Evolutionary conservation across 1,284 basidiomycete genomes (phyloP), one percentile per base, ranked within the genome.

Genomic region (Cystobasidiaceae sp.): DNA sequence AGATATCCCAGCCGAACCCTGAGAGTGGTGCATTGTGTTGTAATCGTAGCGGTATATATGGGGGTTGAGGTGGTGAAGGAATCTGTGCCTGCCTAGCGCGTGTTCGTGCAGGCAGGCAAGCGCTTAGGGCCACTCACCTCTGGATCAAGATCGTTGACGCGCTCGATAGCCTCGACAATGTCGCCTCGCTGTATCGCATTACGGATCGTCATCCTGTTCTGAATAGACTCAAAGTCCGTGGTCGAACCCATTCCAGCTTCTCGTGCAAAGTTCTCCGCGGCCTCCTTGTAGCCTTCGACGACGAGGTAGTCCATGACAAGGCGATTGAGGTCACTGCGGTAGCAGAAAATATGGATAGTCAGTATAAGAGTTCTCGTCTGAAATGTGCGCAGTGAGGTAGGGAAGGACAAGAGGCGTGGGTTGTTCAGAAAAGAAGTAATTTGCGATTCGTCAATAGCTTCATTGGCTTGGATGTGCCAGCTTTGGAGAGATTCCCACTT

Each of bases 261-360:
- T 57, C 85, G 83, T 67, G 90, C 87, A 75, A 98, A 97, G 75
- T 92, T 87, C 74, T 94, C 88, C 1, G 96, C 94, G 0, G 96
- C 93, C 23, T 90, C 86, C 75, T 93, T 93, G 82, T 94, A 97
- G 1, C 94, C 94, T 76, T 97, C 93, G 63, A 96, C 92, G 69
- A 97, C 89, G 66, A 98, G 86, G 77, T 97, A 98, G 77, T 99
- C 92, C 86, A 97, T 93, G 50, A 98, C 85, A n/a, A 98, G 83
- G 4, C 87, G 84, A 77, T 98, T 96, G 67, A 98, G 80, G 77
- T 98, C 93, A 78, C 94, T 89, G 70, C 64, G 28, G 11, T 28
- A 27, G 28, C 19, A 7, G 33, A 45, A 37, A 34, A 23, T 34
- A 25, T 21, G 27, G 28, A 57, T 15, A 23, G 28, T 21, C 37